Conservation (phyloP, 345 rosid species). For the Linum trigynum region DNA sequence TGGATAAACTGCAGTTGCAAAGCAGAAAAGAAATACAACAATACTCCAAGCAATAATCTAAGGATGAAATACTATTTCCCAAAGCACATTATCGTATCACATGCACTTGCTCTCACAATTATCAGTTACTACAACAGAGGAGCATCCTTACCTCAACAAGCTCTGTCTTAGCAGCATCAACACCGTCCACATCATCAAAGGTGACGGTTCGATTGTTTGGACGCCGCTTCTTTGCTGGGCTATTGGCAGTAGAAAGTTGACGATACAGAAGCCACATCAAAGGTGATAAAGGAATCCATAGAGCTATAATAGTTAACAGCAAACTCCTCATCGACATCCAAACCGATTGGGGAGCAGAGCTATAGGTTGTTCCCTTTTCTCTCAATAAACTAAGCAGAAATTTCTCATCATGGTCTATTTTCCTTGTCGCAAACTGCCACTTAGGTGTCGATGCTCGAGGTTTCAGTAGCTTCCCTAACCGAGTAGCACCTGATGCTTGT, state of each 20-base stretch:
- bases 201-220: slow-evolving; percentile 49
- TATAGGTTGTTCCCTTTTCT: slow-evolving; percentile 68
- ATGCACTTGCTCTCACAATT: background rate
- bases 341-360: slow-evolving; percentile 83
- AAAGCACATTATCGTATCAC: background rate
- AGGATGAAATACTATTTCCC: background rate
- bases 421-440: slow-evolving; percentile 79
- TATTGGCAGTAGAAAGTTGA: slow-evolving; percentile 76
- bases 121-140: slow-evolving; percentile 8
- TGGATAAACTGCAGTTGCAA: too few species aligned
- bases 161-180: slow-evolving; percentile 83
- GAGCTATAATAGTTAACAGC: slow-evolving; percentile 55
- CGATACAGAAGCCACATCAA: slow-evolving; percentile 96
- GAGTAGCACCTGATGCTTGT: slow-evolving; percentile 9
- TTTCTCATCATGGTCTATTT: slow-evolving; percentile 84
- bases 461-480: slow-evolving; percentile 31
- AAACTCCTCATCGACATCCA: slow-evolving; percentile 56
- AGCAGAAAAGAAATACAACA: background rate
- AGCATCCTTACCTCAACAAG: slow-evolving; percentile 63
- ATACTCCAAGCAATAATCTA: background rate
- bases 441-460: slow-evolving; percentile 34
- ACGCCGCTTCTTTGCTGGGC: slow-evolving; percentile 67
- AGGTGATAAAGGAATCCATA: slow-evolving; percentile 89
- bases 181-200: slow-evolving; percentile 94
- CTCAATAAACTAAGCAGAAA: slow-evolving; percentile 87